Percentiles rank a stretch among this genome's conserved stretches.
phyloP scores from a whole-genome alignment of 768 basidiomycete species.

The Psilocybe tampanensis region DNA sequence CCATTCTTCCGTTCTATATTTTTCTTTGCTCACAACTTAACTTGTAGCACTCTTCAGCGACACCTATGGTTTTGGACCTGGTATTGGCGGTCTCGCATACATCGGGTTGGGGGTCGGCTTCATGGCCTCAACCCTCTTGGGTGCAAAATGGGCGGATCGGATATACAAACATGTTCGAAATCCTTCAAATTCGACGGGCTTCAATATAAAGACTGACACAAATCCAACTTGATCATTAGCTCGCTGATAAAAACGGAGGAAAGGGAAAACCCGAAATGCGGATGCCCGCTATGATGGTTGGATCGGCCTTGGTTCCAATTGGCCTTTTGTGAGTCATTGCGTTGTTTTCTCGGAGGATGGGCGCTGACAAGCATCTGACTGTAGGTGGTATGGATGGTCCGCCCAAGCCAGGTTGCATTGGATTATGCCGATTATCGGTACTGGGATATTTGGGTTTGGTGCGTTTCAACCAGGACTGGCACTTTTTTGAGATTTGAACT shows the following conservation, averaged over 20 bases:
- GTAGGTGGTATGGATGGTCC: conserved; percentile 83
- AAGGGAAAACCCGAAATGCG: conserved; percentile 76
- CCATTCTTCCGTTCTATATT: background rate
- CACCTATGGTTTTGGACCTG: conserved; percentile 54
- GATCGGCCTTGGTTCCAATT: conserved; percentile 68
- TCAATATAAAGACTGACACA: too few relatives aligned
- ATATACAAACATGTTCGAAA: conserved; percentile 49
- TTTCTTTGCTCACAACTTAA: background rate
- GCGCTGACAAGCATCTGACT: background rate
- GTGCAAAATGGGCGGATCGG: conserved; percentile 49
- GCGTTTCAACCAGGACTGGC: background rate
- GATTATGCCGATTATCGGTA: conserved; percentile 76
- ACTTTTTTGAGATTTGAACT: too few relatives aligned
- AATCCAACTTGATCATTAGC: too few relatives aligned
- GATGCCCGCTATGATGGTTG: conserved; percentile 69
- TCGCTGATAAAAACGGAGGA: conserved; percentile 57
- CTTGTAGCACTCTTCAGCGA: conserved; percentile 44
- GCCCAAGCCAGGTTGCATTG: conserved; percentile 66
- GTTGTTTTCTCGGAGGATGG: background rate
- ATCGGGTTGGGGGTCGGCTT: conserved; percentile 61
- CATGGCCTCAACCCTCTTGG: conserved; percentile 45
- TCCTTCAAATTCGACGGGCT: too few relatives aligned
- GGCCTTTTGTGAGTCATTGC: conserved; percentile 64
- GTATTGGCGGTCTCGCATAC: conserved; percentile 56
- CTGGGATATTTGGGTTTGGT: conserved; percentile 59